Percentiles rank a stretch among this genome's conserved stretches.
These are phyloP conservation scores for Pyronema omphalodes DNA, from an alignment of 495 filamentous ascomycete genomes.

Conservation along the genomic window DNA sequence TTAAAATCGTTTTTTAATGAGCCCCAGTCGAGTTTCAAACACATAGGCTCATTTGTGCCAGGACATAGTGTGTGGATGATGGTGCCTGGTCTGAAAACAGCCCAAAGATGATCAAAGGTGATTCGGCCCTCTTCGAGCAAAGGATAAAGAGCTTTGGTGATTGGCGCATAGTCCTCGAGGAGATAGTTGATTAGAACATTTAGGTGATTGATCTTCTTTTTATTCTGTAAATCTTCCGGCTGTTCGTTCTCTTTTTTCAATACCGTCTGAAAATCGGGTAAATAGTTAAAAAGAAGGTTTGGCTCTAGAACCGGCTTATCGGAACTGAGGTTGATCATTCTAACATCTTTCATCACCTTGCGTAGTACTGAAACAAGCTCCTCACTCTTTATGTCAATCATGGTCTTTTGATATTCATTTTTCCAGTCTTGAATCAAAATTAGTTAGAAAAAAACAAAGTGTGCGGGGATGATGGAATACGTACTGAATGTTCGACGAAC, in stretches of 20 bases:
- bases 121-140: slow-evolving; percentile 70
- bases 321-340: slow-evolving; percentile 13
- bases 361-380: slow-evolving; percentile 15
- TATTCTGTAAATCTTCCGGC: slow-evolving; percentile 42
- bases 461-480: not conserved
- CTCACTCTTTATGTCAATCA: slow-evolving; percentile 21
- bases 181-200: slow-evolving; percentile 67
- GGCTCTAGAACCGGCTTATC: slow-evolving; percentile 38
- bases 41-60: slow-evolving; percentile 65
- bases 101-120: slow-evolving; percentile 82
- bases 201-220: slow-evolving; percentile 46
- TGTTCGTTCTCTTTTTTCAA: slow-evolving; percentile 27
- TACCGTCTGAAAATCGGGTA: slow-evolving; percentile 6
- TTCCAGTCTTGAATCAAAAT: slow-evolving; percentile 14
- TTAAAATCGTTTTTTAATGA: slow-evolving; percentile 52
- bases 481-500: slow-evolving; percentile 15
- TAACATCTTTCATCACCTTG: slow-evolving; percentile 18
- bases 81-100: slow-evolving; percentile 76
- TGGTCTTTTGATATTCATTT: slow-evolving; percentile 22
- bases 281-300: slow-evolving; percentile 61
- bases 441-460: too few relatives aligned
- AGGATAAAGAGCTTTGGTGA: slow-evolving; percentile 65
- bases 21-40: slow-evolving; percentile 74
- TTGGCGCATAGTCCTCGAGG: slow-evolving; percentile 61
- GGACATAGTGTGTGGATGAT: slow-evolving; percentile 69